Conservation (phyloP, 805 yeast species). For the Pichia manshurica region DNA sequence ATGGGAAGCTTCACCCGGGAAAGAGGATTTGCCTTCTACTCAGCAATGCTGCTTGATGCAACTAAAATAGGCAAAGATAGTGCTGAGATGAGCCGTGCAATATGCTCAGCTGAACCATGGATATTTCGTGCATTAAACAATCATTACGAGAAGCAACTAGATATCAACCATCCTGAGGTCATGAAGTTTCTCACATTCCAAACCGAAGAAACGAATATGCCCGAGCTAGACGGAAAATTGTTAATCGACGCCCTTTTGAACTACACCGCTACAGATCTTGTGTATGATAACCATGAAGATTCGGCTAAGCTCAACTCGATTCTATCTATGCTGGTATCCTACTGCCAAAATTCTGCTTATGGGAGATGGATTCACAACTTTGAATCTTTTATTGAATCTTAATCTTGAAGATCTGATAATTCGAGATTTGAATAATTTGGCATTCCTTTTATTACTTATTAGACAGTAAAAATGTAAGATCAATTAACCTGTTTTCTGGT, state of each 20-base stretch:
- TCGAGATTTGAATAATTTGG: too few species aligned
- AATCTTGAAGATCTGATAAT: background rate
- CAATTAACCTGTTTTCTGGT: too few species aligned
- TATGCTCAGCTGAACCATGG: slow-evolving; percentile 1
- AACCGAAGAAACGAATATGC: background rate
- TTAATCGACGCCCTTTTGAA: slow-evolving; percentile 8
- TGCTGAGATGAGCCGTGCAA: background rate
- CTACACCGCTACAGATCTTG: background rate
- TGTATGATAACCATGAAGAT: background rate
- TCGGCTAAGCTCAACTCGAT: background rate
- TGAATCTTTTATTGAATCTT: slow-evolving; percentile 2
- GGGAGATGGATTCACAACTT: slow-evolving; percentile 11
- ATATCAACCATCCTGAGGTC: background rate
- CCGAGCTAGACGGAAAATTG: slow-evolving; percentile 1
- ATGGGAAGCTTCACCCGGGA: slow-evolving; percentile 1
- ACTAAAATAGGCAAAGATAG: background rate
- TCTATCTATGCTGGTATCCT: slow-evolving; percentile 8
- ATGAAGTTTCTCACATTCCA: background rate
- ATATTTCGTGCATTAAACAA: slow-evolving; percentile 6
- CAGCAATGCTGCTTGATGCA: background rate
- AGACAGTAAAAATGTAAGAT: too few species aligned
- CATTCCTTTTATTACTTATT: too few species aligned
- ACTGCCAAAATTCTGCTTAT: slow-evolving; percentile 9
- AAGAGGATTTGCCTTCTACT: slow-evolving; percentile 8
- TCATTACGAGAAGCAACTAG: slow-evolving; percentile 6